Evolutionary conservation across 257 asterid species (phyloP).

Genomic region (Solanum virginianum): DNA sequence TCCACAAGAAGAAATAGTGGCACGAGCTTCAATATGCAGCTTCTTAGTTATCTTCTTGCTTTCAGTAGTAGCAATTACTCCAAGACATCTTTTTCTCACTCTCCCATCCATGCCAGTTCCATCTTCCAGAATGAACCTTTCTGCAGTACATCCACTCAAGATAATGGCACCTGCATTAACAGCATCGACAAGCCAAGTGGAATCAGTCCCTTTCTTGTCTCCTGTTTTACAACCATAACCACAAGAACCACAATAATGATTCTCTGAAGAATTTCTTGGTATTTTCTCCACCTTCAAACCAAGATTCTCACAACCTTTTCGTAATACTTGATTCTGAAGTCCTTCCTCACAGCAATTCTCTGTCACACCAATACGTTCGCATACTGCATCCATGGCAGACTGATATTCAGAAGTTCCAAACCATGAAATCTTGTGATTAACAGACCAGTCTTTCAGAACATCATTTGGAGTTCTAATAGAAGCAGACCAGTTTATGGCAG

Average conservation of each 20-base stretch:
- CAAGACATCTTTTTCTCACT: conserved; percentile 39
- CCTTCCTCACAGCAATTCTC: conserved; percentile 44
- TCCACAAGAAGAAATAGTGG: conserved; percentile 62
- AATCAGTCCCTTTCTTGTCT: conserved; percentile 66
- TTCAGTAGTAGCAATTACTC: conserved; percentile 45
- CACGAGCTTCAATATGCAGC: conserved; percentile 43
- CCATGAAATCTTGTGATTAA: conserved; percentile 28
- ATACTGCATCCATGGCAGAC: conserved; percentile 71
- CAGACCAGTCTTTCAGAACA: conserved; percentile 69
- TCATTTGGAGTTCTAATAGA: conserved; percentile 63
- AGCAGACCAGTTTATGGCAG: conserved; percentile 80
- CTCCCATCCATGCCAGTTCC: background rate
- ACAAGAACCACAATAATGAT: conserved; percentile 87
- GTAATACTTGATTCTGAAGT: conserved; percentile 56
- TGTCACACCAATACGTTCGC: conserved; percentile 67
- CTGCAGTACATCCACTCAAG: conserved; percentile 64
- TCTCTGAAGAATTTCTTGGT: conserved; percentile 54
- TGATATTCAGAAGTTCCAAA: conserved; percentile 42
- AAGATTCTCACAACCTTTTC: conserved; percentile 59
- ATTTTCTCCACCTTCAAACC: conserved; percentile 43
- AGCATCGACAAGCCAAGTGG: conserved; percentile 89
- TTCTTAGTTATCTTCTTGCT: conserved; percentile 19
- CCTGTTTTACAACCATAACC: conserved; percentile 80
- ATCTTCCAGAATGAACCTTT: conserved; percentile 31
- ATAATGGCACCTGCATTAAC: conserved; percentile 61